These are phyloP conservation scores for Trichosporon asahii DNA, from an alignment of 1,284 basidiomycete species.

Conservation along the genomic window DNA sequence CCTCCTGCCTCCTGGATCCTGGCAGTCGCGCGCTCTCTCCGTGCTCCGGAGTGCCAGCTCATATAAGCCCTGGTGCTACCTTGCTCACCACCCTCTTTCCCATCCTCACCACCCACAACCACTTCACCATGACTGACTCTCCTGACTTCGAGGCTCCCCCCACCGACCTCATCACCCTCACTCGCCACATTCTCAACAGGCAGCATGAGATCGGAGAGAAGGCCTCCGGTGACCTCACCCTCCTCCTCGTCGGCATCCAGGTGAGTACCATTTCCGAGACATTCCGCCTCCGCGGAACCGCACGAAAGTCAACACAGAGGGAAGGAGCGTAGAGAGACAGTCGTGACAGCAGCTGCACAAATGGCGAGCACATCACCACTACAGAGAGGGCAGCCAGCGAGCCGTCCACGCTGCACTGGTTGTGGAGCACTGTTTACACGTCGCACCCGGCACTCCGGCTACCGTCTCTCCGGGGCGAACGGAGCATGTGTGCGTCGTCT, in stretches of 20 bases:
- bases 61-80: not conserved
- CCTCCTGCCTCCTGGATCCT: no score
- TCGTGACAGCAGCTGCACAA: not conserved
- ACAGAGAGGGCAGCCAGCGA: not conserved
- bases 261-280: constrained; percentile 52
- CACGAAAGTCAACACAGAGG: not conserved
- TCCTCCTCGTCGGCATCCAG: constrained; percentile 92
- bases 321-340: not conserved
- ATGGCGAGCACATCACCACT: not conserved
- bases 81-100: constrained; percentile 6
- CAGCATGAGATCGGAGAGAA: constrained; percentile 72
- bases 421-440: not conserved
- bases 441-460: not conserved
- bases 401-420: not conserved
- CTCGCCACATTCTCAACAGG: constrained; percentile 79
- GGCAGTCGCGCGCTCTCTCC: not conserved
- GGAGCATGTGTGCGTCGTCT: not conserved
- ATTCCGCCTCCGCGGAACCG: not conserved
- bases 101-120: not conserved
- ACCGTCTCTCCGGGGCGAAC: not conserved
- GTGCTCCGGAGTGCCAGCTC: not conserved
- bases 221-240: constrained; percentile 89
- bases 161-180: constrained; percentile 87
- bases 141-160: constrained; percentile 60
- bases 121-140: not conserved